These are phyloP conservation scores for Amylostereum chailletii DNA, from an alignment of 1,284 basidiomycete species.

Conservation along the genomic window DNA sequence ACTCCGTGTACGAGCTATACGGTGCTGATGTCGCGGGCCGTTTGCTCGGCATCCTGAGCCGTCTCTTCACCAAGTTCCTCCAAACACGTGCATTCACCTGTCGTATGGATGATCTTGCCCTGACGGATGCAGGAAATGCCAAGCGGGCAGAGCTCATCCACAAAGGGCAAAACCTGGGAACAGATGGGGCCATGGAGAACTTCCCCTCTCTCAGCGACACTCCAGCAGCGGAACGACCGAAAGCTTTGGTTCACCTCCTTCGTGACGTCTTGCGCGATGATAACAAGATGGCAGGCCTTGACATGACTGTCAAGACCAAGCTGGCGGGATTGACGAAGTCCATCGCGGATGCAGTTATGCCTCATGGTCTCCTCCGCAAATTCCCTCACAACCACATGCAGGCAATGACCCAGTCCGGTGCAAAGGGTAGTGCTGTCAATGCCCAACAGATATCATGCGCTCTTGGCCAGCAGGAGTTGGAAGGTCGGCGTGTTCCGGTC, in stretches of 20 bases:
- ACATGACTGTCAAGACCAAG: constrained; percentile 86
- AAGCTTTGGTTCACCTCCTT: constrained; percentile 52
- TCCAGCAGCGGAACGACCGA: constrained; percentile 41
- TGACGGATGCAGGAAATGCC: constrained; percentile 78
- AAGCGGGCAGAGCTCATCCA: constrained; percentile 65
- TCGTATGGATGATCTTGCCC: constrained; percentile 95
- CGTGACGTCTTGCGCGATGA: constrained; percentile 97
- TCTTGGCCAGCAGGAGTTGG: constrained; percentile 95
- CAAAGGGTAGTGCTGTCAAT: constrained; percentile 97
- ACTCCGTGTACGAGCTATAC: constrained; percentile 99
- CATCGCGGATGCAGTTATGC: constrained; percentile 86
- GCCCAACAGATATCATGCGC: constrained; percentile 96
- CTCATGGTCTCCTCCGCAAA: constrained; percentile 80
- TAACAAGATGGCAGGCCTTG: constrained; percentile 93
- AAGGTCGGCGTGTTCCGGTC: constrained; percentile 96
- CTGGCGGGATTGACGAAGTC: constrained; percentile 82
- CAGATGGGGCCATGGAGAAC: constrained; percentile 84
- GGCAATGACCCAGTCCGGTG: constrained; percentile 97
- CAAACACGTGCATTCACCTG: constrained; percentile 98
- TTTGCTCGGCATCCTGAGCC: constrained; percentile 87
- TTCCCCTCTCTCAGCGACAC: constrained; percentile 62
- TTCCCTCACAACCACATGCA: constrained; percentile 99
- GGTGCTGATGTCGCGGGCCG: constrained; percentile 86
- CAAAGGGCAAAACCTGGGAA: constrained; percentile 68
- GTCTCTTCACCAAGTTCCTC: constrained; percentile 94